Conservation (phyloP, 495 filamentous ascomycete genomes). For the Penicillium verhagenii region DNA sequence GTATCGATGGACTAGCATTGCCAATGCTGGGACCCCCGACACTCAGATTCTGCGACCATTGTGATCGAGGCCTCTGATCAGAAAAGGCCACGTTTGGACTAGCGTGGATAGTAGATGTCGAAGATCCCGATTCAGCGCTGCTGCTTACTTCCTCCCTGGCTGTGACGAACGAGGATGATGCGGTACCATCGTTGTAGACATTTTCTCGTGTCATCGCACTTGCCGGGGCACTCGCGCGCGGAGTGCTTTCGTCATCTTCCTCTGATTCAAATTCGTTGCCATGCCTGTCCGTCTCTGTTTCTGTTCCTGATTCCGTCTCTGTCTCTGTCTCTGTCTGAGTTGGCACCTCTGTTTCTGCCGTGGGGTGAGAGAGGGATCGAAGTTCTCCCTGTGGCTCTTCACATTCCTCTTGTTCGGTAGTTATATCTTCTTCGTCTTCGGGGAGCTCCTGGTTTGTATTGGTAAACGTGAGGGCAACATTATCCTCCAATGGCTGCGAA, state of each 20-base stretch:
- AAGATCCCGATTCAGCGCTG: slow-evolving; percentile 11
- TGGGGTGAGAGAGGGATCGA: slow-evolving; percentile 18
- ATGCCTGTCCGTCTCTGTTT: neutral
- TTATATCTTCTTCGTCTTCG: slow-evolving; percentile 16
- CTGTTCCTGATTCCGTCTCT: slow-evolving; percentile 7
- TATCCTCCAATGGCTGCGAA: slow-evolving; percentile 8
- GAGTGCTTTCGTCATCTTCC: slow-evolving; percentile 10
- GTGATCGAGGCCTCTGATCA: slow-evolving; percentile 9
- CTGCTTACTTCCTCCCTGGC: slow-evolving; percentile 26
- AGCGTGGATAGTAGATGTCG: slow-evolving; percentile 18
- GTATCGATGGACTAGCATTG: slow-evolving; percentile 20
- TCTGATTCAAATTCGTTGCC: slow-evolving; percentile 6
- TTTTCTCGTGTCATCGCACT: slow-evolving; percentile 1
- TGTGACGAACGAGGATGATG: slow-evolving; percentile 33
- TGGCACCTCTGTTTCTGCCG: neutral
- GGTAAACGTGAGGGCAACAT: slow-evolving; percentile 23
- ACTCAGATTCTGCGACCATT: slow-evolving; percentile 16
- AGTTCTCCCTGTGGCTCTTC: slow-evolving; percentile 21
- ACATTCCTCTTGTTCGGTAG: slow-evolving; percentile 14
- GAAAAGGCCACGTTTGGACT: neutral
- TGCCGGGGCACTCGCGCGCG: slow-evolving; percentile 11
- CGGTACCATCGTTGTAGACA: slow-evolving; percentile 14
- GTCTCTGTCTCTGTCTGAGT: slow-evolving; percentile 5
- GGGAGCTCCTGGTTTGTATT: slow-evolving; percentile 13
- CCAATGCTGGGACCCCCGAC: slow-evolving; percentile 17